Percentiles rank a stretch among this genome's conserved stretches.
These are phyloP conservation scores for Fusarium coffeatum DNA, from an alignment of 2,329 filamentous ascomycete genomes.

Conservation along the genomic window DNA sequence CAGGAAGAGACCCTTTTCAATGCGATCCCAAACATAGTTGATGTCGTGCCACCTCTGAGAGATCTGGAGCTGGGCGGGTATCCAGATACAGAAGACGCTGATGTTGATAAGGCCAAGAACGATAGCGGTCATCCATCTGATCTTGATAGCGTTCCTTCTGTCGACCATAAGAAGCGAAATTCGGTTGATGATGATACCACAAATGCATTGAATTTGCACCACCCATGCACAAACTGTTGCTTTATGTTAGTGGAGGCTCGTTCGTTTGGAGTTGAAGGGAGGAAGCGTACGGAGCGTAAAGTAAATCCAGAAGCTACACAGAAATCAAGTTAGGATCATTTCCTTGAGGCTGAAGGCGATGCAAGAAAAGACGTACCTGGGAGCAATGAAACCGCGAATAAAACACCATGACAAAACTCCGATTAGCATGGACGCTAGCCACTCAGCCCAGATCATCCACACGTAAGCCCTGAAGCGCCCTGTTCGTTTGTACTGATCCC, in stretches of 20 bases:
- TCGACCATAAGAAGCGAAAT: constrained; percentile 37
- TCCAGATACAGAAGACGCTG: constrained; percentile 37
- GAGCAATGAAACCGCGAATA: constrained; percentile 30
- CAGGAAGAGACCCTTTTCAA: constrained; percentile 33
- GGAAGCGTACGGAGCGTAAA: constrained; percentile 31
- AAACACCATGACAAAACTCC: constrained; percentile 39
- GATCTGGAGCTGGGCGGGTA: constrained; percentile 34
- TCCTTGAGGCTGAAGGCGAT: not conserved
- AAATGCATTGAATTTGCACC: constrained; percentile 40
- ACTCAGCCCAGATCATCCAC: constrained; percentile 42
- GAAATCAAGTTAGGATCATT: not conserved
- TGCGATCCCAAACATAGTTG: constrained; percentile 34
- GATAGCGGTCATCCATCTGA: constrained; percentile 25
- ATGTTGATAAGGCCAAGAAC: constrained; percentile 34
- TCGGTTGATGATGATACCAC: constrained; percentile 43
- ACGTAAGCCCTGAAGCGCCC: constrained; percentile 31
- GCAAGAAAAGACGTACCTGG: constrained; percentile 19
- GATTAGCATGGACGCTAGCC: constrained; percentile 34
- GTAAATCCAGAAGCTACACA: constrained; percentile 39
- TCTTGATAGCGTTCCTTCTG: constrained; percentile 12
- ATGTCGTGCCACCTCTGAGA: constrained; percentile 22
- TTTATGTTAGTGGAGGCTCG: constrained; percentile 1
- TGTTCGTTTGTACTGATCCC: constrained; percentile 30
- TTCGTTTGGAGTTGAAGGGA: accelerated
- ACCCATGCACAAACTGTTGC: constrained; percentile 34